Percentiles rank a stretch among this genome's conserved stretches.
Conservation (phyloP, 192 early-diverging fungal species). For the Chytriomyces sp. region DNA sequence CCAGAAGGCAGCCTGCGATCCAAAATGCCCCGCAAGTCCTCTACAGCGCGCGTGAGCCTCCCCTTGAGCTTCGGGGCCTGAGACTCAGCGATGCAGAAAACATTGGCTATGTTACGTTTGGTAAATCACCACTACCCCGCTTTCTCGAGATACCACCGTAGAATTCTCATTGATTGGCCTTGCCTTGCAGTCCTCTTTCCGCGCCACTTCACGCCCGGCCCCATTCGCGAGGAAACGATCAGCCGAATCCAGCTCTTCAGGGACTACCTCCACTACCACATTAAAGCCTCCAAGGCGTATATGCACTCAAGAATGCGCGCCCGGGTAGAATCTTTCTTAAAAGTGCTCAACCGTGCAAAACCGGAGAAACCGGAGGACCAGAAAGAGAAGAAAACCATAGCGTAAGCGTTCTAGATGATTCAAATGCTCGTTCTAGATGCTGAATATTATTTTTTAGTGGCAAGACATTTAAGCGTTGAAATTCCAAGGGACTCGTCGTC, state of each 20-base stretch:
- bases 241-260: slow-evolving; percentile 97
- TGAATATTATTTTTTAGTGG: slow-evolving; percentile 40
- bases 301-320: slow-evolving; percentile 99
- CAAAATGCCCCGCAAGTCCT: slow-evolving; percentile 97
- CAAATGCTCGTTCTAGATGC: background rate
- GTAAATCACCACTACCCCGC: slow-evolving; percentile 42
- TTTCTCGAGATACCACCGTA: background rate
- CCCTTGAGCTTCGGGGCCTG: slow-evolving; percentile 87
- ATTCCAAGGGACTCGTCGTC: too few species aligned
- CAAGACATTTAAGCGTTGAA: slow-evolving; percentile 45
- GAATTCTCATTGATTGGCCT: too few species aligned
- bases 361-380: slow-evolving; percentile 71
- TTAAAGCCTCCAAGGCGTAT: slow-evolving; percentile 99
- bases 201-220: slow-evolving; percentile 74
- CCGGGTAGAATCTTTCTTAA: slow-evolving; percentile 93
- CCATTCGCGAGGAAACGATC: slow-evolving; percentile 84
- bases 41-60: slow-evolving; percentile 89
- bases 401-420: slow-evolving; percentile 26
- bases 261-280: slow-evolving; percentile 99
- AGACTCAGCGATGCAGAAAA: slow-evolving; percentile 75
- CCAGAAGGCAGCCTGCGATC: slow-evolving; percentile 82
- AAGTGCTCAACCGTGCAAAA: slow-evolving; percentile 98
- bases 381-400: slow-evolving; percentile 56
- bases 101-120: slow-evolving; percentile 94
- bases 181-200: slow-evolving; percentile 86